These are phyloP conservation scores for Postia placenta DNA, from an alignment of 768 basidiomycete genomes.

Conservation along the genomic window DNA sequence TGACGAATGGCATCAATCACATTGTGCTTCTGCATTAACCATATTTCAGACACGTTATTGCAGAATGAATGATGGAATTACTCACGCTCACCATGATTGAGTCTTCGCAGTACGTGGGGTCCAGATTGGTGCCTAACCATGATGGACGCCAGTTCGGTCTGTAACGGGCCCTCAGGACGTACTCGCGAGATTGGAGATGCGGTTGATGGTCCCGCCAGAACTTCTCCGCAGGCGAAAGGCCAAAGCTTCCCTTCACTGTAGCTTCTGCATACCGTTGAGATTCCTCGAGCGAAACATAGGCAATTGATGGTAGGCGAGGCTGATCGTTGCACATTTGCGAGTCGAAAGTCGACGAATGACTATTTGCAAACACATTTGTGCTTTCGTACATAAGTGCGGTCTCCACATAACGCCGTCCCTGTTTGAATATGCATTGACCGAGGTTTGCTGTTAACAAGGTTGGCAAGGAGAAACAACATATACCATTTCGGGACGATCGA, in stretches of 20 bases:
- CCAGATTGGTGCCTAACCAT: constrained; percentile 11
- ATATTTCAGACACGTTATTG: neutral
- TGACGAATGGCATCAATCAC: constrained; percentile 13
- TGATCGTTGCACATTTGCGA: too few species aligned
- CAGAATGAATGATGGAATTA: neutral
- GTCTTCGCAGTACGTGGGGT: constrained; percentile 12
- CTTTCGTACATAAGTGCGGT: too few species aligned
- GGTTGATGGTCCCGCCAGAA: constrained; percentile 11
- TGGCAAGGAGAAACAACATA: too few species aligned
- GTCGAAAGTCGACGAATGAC: too few species aligned
- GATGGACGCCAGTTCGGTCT: constrained; percentile 14
- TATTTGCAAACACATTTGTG: too few species aligned
- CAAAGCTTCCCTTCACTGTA: constrained; percentile 4
- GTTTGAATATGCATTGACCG: too few species aligned
- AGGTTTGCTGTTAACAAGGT: too few species aligned
- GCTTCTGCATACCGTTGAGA: neutral
- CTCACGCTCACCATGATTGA: constrained; percentile 6
- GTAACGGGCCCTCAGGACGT: constrained; percentile 11
- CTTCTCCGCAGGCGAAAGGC: constrained; percentile 1
- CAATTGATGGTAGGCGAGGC: constrained; percentile 3
- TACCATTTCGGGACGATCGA: too few species aligned
- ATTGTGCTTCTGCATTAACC: neutral
- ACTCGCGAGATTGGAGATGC: constrained; percentile 4
- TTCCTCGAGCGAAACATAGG: neutral
- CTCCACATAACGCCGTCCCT: too few species aligned